Base-by-base conservation (phyloP, 495 filamentous ascomycete genomes). In the Melanomma pulvis-pyrius region DNA sequence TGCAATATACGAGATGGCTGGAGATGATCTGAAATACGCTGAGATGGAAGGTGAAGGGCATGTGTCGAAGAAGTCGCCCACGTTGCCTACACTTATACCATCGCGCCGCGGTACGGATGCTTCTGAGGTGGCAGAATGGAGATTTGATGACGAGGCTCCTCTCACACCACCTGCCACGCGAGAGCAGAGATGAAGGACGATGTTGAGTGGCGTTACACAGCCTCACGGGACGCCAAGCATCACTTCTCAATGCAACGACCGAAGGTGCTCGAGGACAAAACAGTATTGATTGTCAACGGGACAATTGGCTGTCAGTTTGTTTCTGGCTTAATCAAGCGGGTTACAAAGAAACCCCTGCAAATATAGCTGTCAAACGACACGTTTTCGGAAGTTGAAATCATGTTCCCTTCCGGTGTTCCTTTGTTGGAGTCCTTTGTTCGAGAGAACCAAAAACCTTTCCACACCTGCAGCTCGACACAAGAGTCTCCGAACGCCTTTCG, bases 371-470 rank as follows among this genome's bases (percentile, higher is more conserved):
- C 39, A 6, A 44, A 44, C 39, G 39, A n/a, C 39, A 15, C 58
- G 68, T 65, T 70, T 70, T 62, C 68, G 62, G 68, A 61, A 60
- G 49, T 24, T 3, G 51, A 36, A 36, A 50, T 53, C 17, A 3
- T 52, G 62, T 62, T 62, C 51, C 57, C 62, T 66, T 65, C 56
- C 58, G 25, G 52, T 44, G 46, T 39, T 49, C 44, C 67, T 70
- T 70, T 70, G 57, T 70, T 59, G 19, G n/a, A n/a, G n/a, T 49
- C 44, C 67, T 70, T 70, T 70, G 57, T 70, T 59, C 12, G 13
- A 25, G 30, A 63, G 51, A 63, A 63, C 53, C 53, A 46, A 64
- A 52, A 53, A 17, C 44, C 30, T 26, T 11, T 13, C 2, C 32
- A 24, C 22, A 6, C 12, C 44, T 48, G 19, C n/a, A 13, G 39